Evolutionary conservation across 371 early-diverging fungal genomes (phyloP).

Genomic region (Mucor indicus): DNA sequence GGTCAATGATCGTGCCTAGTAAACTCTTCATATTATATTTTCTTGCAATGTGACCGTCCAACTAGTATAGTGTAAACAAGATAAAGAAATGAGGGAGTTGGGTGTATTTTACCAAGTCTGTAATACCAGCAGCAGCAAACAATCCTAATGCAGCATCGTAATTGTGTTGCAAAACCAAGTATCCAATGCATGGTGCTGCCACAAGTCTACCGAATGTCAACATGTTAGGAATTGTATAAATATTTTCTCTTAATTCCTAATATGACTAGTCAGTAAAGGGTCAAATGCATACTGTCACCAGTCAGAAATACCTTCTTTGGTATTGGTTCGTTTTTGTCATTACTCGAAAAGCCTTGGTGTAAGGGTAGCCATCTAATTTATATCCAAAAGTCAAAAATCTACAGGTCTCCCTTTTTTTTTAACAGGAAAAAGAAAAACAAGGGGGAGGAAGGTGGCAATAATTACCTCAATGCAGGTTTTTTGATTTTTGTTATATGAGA

Average conservation of each 20-base stretch:
- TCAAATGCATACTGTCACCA: neutral
- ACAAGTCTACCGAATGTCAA: slow-evolving; percentile 77
- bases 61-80: slow-evolving; percentile 26
- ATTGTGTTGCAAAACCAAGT: slow-evolving; percentile 74
- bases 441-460: neutral
- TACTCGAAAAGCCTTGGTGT: too few relatives aligned
- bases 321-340: neutral
- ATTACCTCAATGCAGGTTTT: neutral
- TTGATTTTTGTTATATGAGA: neutral
- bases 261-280: too few relatives aligned
- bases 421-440: too few relatives aligned
- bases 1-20: slow-evolving; percentile 92
- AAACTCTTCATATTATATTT: slow-evolving; percentile 81
- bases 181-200: slow-evolving; percentile 85
- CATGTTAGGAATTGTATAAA: slow-evolving; percentile 87
- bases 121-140: slow-evolving; percentile 78
- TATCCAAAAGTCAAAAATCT: too few relatives aligned
- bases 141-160: slow-evolving; percentile 68
- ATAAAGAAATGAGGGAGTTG: neutral
- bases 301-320: neutral
- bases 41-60: slow-evolving; percentile 94
- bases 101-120: slow-evolving; percentile 69
- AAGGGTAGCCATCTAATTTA: too few relatives aligned
- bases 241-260: slow-evolving; percentile 60
- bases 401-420: too few relatives aligned